A percentile compares a stretch with the other conserved stretches of the same genome.
Conservation (phyloP, 352 stramenopile genomes). For the Sclerospora graminicola region DNA sequence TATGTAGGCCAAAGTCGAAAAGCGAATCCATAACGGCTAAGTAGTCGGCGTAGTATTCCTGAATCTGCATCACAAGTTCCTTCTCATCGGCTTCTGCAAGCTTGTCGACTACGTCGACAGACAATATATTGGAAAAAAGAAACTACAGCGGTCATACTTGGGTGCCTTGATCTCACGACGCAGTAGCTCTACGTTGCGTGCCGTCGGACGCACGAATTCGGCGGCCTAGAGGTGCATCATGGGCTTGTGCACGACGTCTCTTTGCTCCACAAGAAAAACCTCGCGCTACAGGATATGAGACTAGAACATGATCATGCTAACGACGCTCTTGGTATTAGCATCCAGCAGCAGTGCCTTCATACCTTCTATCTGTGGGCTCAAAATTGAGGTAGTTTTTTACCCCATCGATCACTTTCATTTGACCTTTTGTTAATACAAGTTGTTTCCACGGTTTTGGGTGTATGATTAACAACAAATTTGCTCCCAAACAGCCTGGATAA, state of each 20-base stretch:
- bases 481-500: too few relatives aligned
- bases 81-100: slow-evolving; percentile 93
- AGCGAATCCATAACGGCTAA: slow-evolving; percentile 96
- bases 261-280: slow-evolving; percentile 92
- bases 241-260: slow-evolving; percentile 76
- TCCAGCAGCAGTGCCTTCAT: slow-evolving; percentile 98
- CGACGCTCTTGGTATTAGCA: slow-evolving; percentile 89
- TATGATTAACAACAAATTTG: too few relatives aligned
- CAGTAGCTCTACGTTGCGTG: slow-evolving; percentile 88
- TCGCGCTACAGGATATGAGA: slow-evolving; percentile 93
- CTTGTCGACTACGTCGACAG: slow-evolving; percentile 89
- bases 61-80: slow-evolving; percentile 90
- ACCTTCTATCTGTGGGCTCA: slow-evolving; percentile 71
- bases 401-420: slow-evolving; percentile 71
- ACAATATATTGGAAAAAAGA: slow-evolving; percentile 97
- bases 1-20: slow-evolving; percentile 92
- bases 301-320: slow-evolving; percentile 93
- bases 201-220: slow-evolving; percentile 90
- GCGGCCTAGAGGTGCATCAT: slow-evolving; percentile 93
- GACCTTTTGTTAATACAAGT: too few relatives aligned
- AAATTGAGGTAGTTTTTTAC: slow-evolving; percentile 70
- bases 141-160: slow-evolving; percentile 97
- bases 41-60: slow-evolving; percentile 99
- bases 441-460: too few relatives aligned
- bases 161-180: slow-evolving; percentile 88